phyloP scores from a whole-genome alignment of 306 rosid species.

The Comarum palustre region DNA sequence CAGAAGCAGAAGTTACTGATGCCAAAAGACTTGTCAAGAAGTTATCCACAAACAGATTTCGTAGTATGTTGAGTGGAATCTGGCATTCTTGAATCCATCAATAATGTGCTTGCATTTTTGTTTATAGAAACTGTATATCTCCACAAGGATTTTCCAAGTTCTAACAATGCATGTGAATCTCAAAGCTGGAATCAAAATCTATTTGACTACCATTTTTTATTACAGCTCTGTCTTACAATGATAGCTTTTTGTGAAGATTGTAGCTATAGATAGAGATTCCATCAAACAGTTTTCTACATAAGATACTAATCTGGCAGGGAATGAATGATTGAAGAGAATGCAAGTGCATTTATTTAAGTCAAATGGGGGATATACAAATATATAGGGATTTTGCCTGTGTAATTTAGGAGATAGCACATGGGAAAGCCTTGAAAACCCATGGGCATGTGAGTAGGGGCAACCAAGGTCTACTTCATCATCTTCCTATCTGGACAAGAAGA shows the following conservation, averaged over 20 bases:
- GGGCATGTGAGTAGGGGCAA: constrained; percentile 47
- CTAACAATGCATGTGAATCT: constrained; percentile 20
- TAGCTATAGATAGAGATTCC: constrained; percentile 34
- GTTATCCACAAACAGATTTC: constrained; percentile 65
- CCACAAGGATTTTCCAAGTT: constrained; percentile 28
- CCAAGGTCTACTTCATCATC: constrained; percentile 24
- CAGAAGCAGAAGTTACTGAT: constrained; percentile 73
- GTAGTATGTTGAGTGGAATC: constrained; percentile 67
- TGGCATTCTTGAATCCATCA: constrained; percentile 65
- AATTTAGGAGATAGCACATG: constrained; percentile 42
- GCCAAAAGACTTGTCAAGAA: constrained; percentile 85
- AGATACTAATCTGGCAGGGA: constrained; percentile 23
- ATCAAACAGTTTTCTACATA: constrained; percentile 21
- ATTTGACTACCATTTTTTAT: neutral
- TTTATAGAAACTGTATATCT: constrained; percentile 54
- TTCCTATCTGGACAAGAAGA: constrained; percentile 32
- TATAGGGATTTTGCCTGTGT: constrained; percentile 7
- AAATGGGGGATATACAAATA: constrained; percentile 23
- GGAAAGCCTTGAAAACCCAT: constrained; percentile 30
- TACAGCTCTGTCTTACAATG: constrained; percentile 11
- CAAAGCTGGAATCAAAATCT: constrained; percentile 3
- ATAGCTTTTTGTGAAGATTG: constrained; percentile 35
- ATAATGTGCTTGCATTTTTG: constrained; percentile 24
- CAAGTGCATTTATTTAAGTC: constrained; percentile 31
- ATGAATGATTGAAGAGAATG: constrained; percentile 26